phyloP scores from a whole-genome alignment of 441 rosid genomes.

The Metrosideros polymorpha region DNA sequence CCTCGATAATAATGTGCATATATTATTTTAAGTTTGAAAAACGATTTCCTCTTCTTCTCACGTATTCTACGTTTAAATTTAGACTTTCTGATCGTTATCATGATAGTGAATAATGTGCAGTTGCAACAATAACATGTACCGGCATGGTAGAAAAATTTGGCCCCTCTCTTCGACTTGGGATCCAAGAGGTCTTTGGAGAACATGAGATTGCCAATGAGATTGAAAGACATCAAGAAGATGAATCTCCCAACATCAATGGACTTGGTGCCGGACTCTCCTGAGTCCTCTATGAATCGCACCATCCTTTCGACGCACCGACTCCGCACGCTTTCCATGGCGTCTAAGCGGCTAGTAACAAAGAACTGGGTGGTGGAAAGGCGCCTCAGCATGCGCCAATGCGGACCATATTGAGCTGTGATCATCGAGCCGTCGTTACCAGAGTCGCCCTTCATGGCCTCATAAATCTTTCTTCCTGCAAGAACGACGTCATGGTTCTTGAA shows the following conservation, averaged over 20 bases:
- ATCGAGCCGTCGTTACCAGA: slow-evolving; percentile 46
- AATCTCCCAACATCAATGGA: slow-evolving; percentile 48
- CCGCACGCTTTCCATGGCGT: slow-evolving; percentile 36
- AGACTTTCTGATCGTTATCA: neutral
- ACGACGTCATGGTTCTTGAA: slow-evolving; percentile 59
- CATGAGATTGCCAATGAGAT: slow-evolving; percentile 61
- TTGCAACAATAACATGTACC: slow-evolving; percentile 4
- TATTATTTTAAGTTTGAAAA: neutral
- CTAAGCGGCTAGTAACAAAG: slow-evolving; percentile 48
- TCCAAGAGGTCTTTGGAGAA: slow-evolving; percentile 67
- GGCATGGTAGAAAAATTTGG: slow-evolving; percentile 47
- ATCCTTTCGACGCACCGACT: slow-evolving; percentile 39
- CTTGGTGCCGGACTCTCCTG: slow-evolving; percentile 28
- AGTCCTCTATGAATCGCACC: slow-evolving; percentile 40
- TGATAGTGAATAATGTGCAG: neutral
- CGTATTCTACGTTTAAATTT: neutral
- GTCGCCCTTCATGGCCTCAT: slow-evolving; percentile 65
- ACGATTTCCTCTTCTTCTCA: neutral
- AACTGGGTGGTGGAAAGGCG: slow-evolving; percentile 49
- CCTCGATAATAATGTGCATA: neutral
- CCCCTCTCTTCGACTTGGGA: slow-evolving; percentile 48
- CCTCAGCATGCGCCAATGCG: slow-evolving; percentile 66
- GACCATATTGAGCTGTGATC: slow-evolving; percentile 63
- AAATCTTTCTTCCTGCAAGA: slow-evolving; percentile 59
- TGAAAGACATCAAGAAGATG: slow-evolving; percentile 68